These are phyloP conservation scores for Coemansia guatemalensis DNA, from an alignment of 192 early-diverging fungal genomes.

Conservation along the genomic window DNA sequence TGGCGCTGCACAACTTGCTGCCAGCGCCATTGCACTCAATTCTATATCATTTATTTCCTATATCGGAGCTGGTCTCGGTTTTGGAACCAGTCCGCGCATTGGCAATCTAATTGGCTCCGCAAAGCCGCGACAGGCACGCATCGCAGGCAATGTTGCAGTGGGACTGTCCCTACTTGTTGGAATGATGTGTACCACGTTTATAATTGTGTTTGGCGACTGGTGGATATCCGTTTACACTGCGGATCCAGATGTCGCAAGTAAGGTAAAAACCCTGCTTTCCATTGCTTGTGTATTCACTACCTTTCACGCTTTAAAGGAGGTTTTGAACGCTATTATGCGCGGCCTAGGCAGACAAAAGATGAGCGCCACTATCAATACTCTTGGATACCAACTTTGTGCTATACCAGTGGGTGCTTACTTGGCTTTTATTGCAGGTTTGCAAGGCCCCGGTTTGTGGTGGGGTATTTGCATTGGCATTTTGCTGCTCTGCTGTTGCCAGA, in stretches of 20 bases:
- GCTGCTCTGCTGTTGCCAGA: background rate
- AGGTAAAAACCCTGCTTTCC: slow-evolving; percentile 70
- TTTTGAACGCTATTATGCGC: slow-evolving; percentile 51
- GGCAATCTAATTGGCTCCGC: slow-evolving; percentile 67
- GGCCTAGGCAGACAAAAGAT: slow-evolving; percentile 49
- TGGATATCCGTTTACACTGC: slow-evolving; percentile 56
- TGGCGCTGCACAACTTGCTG: slow-evolving; percentile 70
- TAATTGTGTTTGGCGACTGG: slow-evolving; percentile 15
- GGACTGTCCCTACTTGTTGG: slow-evolving; percentile 57
- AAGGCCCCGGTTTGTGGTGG: slow-evolving; percentile 30
- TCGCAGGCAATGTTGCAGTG: slow-evolving; percentile 56
- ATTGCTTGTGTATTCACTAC: slow-evolving; percentile 65
- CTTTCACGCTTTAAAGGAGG: slow-evolving; percentile 54
- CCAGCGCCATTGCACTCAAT: slow-evolving; percentile 68
- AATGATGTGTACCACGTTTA: background rate
- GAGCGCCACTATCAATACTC: slow-evolving; percentile 44
- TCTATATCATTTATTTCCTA: slow-evolving; percentile 64
- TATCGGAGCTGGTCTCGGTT: slow-evolving; percentile 68
- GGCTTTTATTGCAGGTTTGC: slow-evolving; percentile 19
- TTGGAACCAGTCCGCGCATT: slow-evolving; percentile 74
- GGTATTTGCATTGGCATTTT: slow-evolving; percentile 13
- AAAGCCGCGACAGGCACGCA: slow-evolving; percentile 57
- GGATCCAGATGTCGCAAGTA: slow-evolving; percentile 63
- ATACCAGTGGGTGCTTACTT: slow-evolving; percentile 49
- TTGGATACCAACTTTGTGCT: slow-evolving; percentile 49